A percentile compares a stretch with the other conserved stretches of the same genome.
These are phyloP conservation scores for Nidularia pulvinata DNA, from an alignment of 768 basidiomycete species.

Conservation along the genomic window DNA sequence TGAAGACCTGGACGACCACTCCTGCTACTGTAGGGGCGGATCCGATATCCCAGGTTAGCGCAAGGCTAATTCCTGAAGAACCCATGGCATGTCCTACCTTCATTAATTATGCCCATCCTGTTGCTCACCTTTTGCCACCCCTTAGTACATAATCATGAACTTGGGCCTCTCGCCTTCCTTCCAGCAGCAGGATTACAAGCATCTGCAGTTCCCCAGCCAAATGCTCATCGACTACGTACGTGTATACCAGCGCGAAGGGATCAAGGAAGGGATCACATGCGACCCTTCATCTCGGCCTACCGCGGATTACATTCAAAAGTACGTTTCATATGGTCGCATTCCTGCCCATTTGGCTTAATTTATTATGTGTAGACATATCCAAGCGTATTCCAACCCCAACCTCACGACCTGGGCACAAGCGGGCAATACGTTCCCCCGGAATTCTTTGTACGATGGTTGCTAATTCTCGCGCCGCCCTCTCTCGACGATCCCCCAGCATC, in stretches of 20 bases:
- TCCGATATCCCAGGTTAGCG: constrained; percentile 49
- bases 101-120: no score
- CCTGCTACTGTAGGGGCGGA: constrained; percentile 71
- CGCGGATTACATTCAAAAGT: constrained; percentile 73
- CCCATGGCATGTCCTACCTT: constrained; percentile 78
- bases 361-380: constrained; percentile 29
- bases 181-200: constrained; percentile 68
- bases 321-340: constrained; percentile 10
- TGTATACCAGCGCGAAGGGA: constrained; percentile 78
- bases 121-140: constrained; percentile 10
- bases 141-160: constrained; percentile 82
- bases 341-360: background rate
- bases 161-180: constrained; percentile 80
- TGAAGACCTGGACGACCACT: constrained; percentile 71
- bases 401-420: constrained; percentile 84
- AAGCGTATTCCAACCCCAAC: constrained; percentile 78
- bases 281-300: constrained; percentile 82
- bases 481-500: no score
- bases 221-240: constrained; percentile 93
- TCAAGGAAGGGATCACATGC: constrained; percentile 74
- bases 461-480: no score
- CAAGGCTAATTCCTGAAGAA: constrained; percentile 84
- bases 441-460: constrained; percentile 46
- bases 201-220: constrained; percentile 74
- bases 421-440: constrained; percentile 76